Conservation (phyloP, 495 filamentous ascomycete genomes). For the Aspergillus haitiensis region DNA sequence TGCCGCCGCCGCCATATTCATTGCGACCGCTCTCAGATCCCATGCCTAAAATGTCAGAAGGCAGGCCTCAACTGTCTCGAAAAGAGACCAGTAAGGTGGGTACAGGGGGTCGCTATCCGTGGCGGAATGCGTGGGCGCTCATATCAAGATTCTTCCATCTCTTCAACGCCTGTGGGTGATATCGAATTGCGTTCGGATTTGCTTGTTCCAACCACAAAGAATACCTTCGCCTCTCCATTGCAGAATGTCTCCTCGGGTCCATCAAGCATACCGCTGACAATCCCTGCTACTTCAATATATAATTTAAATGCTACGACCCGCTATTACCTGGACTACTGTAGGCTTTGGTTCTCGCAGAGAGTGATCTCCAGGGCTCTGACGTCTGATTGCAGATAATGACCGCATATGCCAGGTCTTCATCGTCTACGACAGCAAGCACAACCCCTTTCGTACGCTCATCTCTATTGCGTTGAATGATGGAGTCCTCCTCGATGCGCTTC, state of each 20-base stretch:
- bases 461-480: slow-evolving; percentile 43
- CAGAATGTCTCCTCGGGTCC: background rate
- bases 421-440: slow-evolving; percentile 51
- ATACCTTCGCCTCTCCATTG: background rate
- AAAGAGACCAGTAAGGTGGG: slow-evolving; percentile 47
- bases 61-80: slow-evolving; percentile 51
- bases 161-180: background rate
- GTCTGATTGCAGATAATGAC: slow-evolving; percentile 37
- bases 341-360: background rate
- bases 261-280: background rate
- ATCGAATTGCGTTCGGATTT: background rate
- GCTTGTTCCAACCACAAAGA: no score
- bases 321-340: slow-evolving; percentile 49
- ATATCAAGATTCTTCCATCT: slow-evolving; percentile 20
- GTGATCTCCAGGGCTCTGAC: background rate
- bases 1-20: slow-evolving; percentile 54
- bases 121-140: slow-evolving; percentile 36
- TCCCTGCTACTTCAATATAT: slow-evolving; percentile 27
- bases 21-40: slow-evolving; percentile 42
- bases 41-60: slow-evolving; percentile 36
- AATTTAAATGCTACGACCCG: slow-evolving; percentile 29
- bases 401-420: slow-evolving; percentile 54
- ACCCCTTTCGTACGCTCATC: slow-evolving; percentile 53
- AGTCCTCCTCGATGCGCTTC: slow-evolving; percentile 47
- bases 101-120: slow-evolving; percentile 39